These are phyloP conservation scores for Agapanthus africanus DNA, from an alignment of 106 monocot species.

Conservation along the genomic window DNA sequence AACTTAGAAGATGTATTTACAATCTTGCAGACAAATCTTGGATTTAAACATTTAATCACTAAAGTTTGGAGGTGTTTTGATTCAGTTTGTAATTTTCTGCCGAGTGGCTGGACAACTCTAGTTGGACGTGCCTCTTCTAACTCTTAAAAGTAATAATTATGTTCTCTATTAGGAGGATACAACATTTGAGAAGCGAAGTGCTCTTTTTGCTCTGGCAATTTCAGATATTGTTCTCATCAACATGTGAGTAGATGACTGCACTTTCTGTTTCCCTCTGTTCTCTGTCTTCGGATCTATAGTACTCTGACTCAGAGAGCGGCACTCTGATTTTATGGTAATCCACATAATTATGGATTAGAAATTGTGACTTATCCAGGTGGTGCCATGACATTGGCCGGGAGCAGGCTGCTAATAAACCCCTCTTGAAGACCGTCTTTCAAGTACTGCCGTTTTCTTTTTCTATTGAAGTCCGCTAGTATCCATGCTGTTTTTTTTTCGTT, in stretches of 20 bases:
- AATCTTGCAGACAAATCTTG: no score
- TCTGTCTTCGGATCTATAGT: neutral
- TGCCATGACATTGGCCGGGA: slow-evolving; percentile 96
- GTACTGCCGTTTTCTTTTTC: slow-evolving; percentile 17
- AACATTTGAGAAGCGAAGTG: slow-evolving; percentile 85
- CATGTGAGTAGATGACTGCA: slow-evolving; percentile 38
- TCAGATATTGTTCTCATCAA: slow-evolving; percentile 86
- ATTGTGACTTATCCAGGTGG: slow-evolving; percentile 47
- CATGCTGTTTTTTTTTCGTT: neutral
- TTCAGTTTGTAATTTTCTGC: neutral
- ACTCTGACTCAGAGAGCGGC: neutral
- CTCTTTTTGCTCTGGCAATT: slow-evolving; percentile 78
- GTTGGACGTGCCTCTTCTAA: neutral
- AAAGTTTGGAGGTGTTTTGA: neutral
- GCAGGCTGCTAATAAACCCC: slow-evolving; percentile 86
- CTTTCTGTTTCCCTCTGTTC: neutral
- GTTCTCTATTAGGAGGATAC: slow-evolving; percentile 61
- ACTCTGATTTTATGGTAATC: no score
- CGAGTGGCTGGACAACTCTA: neutral
- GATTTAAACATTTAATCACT: no score
- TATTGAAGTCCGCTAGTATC: neutral
- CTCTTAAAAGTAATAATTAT: neutral
- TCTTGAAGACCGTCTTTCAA: slow-evolving; percentile 89
- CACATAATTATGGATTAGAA: neutral
- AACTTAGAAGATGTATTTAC: no score